phyloP scores from a whole-genome alignment of 2,329 filamentous ascomycete genomes.

The Chaetomium sp. region DNA sequence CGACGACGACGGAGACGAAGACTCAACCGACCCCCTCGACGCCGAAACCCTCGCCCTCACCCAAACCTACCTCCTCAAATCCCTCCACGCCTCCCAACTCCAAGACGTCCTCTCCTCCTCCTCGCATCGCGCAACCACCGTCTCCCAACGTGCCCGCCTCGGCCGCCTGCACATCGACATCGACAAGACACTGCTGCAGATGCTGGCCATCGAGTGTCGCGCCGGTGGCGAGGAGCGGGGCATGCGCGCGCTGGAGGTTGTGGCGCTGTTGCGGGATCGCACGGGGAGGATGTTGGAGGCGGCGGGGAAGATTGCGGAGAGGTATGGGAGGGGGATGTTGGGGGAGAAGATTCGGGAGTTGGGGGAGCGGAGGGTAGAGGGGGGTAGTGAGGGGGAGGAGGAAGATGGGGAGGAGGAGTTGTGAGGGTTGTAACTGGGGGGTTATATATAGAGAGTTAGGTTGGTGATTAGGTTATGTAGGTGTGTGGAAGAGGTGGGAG shows the following conservation, averaged over 20 bases:
- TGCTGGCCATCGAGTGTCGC: slow-evolving; percentile 83
- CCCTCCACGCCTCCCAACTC: slow-evolving; percentile 65
- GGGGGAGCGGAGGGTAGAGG: slow-evolving; percentile 61
- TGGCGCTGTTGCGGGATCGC: slow-evolving; percentile 74
- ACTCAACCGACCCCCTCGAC: slow-evolving; percentile 27
- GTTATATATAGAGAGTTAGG: too few relatives aligned
- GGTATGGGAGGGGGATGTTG: slow-evolving; percentile 74
- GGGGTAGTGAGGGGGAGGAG: slow-evolving; percentile 51
- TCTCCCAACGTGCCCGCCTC: slow-evolving; percentile 60
- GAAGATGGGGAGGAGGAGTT: slow-evolving; percentile 7
- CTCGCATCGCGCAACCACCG: slow-evolving; percentile 40
- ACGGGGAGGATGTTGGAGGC: slow-evolving; percentile 88
- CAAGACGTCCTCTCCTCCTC: slow-evolving; percentile 67
- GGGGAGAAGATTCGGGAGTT: slow-evolving; percentile 86
- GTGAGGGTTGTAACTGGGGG: background rate
- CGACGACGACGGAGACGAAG: background rate
- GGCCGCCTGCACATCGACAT: slow-evolving; percentile 72
- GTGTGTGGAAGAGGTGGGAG: too few relatives aligned
- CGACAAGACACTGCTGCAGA: slow-evolving; percentile 83
- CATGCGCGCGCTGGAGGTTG: slow-evolving; percentile 91
- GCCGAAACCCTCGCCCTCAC: slow-evolving; percentile 61
- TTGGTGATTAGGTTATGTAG: too few relatives aligned
- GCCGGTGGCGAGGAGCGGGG: slow-evolving; percentile 83
- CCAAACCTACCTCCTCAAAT: slow-evolving; percentile 72
- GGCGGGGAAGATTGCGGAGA: slow-evolving; percentile 78